Percentiles rank a stretch among this genome's conserved stretches.
Evolutionary conservation across 495 filamentous ascomycete species (phyloP).

Genomic region (Annulohypoxylon bovei): DNA sequence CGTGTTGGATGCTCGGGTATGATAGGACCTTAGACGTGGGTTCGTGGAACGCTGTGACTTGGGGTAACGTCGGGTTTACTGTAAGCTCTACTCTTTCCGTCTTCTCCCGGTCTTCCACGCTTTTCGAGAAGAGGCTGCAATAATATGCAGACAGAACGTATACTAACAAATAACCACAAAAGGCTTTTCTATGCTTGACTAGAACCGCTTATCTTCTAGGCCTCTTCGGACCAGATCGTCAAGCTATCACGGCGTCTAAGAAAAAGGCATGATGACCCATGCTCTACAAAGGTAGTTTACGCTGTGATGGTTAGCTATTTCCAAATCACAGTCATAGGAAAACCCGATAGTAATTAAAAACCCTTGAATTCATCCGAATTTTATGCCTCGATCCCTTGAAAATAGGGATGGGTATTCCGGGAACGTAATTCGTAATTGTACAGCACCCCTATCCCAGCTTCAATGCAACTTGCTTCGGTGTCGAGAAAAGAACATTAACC

Average conservation of each 20-base stretch:
- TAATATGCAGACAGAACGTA: not conserved
- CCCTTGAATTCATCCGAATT: conserved; percentile 5
- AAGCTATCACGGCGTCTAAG: conserved; percentile 13
- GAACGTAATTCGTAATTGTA: not conserved
- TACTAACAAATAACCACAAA: conserved; percentile 1
- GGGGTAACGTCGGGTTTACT: conserved; percentile 77
- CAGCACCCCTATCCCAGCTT: not conserved
- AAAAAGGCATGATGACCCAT: conserved; percentile 23
- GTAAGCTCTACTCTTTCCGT: conserved; percentile 44
- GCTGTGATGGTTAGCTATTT: not conserved
- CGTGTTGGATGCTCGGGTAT: conserved; percentile 66
- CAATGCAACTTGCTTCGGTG: not conserved
- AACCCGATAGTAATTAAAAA: conserved; percentile 7
- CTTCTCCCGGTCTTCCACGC: not conserved
- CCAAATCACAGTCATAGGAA: not conserved
- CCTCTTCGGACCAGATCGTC: conserved; percentile 61
- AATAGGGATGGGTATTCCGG: not conserved
- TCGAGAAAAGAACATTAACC: conserved; percentile 2
- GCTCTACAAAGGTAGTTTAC: not conserved
- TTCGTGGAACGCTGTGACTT: conserved; percentile 74
- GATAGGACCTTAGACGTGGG: conserved; percentile 61
- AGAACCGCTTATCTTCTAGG: conserved; percentile 67
- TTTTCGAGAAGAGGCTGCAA: not conserved
- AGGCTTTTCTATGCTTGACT: conserved; percentile 64
- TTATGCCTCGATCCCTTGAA: not conserved